Conservation (phyloP, 2,329 filamentous ascomycete genomes). For the Hypomyces perniciosus region DNA sequence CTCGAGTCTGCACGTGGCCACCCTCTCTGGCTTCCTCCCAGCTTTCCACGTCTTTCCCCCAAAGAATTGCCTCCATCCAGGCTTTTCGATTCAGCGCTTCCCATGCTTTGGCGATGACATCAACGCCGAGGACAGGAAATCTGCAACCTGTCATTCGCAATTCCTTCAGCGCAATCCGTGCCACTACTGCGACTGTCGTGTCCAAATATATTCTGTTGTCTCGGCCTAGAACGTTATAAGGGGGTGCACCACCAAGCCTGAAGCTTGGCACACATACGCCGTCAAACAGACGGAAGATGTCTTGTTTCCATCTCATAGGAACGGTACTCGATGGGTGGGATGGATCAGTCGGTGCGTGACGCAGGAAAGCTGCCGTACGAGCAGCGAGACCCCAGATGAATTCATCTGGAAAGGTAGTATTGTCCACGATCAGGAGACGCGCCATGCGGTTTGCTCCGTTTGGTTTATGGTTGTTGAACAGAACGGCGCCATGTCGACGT, state of each 20-base stretch:
- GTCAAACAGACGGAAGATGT: too few relatives aligned
- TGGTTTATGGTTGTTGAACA: background rate
- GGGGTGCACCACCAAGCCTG: too few relatives aligned
- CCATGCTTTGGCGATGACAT: too few relatives aligned
- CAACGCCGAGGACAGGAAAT: background rate
- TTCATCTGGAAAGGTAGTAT: background rate
- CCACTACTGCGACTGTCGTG: too few relatives aligned
- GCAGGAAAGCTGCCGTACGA: background rate
- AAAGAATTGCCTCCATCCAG: background rate
- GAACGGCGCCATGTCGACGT: background rate
- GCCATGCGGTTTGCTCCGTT: background rate
- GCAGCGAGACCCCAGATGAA: background rate
- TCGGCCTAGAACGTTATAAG: too few relatives aligned
- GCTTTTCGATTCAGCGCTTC: background rate
- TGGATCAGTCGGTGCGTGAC: background rate
- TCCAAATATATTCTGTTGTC: too few relatives aligned
- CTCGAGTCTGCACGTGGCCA: background rate
- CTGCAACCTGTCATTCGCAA: background rate
- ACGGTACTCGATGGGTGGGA: background rate
- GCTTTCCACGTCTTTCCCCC: background rate
- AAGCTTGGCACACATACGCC: too few relatives aligned
- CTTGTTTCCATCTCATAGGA: too few relatives aligned
- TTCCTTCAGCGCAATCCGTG: background rate
- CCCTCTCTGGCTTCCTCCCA: background rate
- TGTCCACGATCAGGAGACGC: background rate